Evolutionary conservation across 2,329 filamentous ascomycete species (phyloP).

Genomic region (Dryadomyces quercivorus): DNA sequence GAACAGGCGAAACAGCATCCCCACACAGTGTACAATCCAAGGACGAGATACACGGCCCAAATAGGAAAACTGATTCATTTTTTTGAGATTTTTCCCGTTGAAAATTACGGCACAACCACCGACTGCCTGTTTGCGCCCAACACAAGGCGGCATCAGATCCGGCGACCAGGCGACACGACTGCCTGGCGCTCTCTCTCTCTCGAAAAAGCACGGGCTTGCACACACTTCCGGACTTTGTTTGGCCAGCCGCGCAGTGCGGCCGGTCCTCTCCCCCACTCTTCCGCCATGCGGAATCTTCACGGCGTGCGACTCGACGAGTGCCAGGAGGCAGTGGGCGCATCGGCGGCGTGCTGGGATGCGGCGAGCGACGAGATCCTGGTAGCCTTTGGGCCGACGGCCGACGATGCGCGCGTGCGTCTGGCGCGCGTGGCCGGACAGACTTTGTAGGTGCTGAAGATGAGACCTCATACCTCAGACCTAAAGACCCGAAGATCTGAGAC

Average conservation of each 20-base stretch:
- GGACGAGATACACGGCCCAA: background rate
- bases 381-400: slow-evolving; percentile 67
- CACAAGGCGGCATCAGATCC: background rate
- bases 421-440: slow-evolving; percentile 28
- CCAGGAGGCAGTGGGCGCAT: slow-evolving; percentile 48
- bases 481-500: no score
- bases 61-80: slow-evolving; percentile 3
- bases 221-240: no score
- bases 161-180: no score
- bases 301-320: slow-evolving; percentile 61
- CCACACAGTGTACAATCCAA: slow-evolving; percentile 8
- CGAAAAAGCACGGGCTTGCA: no score
- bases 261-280: background rate
- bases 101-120: background rate
- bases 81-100: background rate
- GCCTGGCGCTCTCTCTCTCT: no score
- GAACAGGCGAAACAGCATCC: background rate
- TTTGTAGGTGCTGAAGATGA: background rate
- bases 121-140: background rate
- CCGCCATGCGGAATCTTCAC: slow-evolving; percentile 73
- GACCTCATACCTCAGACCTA: no score
- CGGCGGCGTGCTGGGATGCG: slow-evolving; percentile 77
- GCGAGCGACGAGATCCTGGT: slow-evolving; percentile 66
- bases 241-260: no score
- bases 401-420: slow-evolving; percentile 62